Percentiles rank a stretch among this genome's conserved stretches.
Evolutionary conservation across 257 asterid species (phyloP).

Genomic region (Thymus mandschuricus): DNA sequence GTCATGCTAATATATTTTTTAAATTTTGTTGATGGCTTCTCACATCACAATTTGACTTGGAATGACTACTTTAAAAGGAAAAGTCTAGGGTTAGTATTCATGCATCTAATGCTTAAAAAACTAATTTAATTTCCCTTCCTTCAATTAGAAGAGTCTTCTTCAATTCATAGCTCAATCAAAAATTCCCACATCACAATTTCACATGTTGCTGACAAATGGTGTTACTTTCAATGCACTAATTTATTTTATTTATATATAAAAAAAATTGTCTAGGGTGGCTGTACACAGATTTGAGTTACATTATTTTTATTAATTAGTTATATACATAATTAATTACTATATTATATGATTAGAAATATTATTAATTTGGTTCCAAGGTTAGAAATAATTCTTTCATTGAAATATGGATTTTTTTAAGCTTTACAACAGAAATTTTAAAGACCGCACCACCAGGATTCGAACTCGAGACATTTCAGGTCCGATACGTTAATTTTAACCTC

Average conservation of each 20-base stretch:
- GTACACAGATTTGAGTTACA: conserved; percentile 34
- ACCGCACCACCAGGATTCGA: too few relatives aligned
- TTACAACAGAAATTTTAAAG: too few relatives aligned
- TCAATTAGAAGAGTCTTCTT: conserved; percentile 30
- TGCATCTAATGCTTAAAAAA: conserved; percentile 32
- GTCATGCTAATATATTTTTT: not conserved
- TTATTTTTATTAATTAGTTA: too few relatives aligned
- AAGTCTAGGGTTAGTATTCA: conserved; percentile 31
- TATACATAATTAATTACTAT: not conserved
- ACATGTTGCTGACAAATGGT: conserved; percentile 48
- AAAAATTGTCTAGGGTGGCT: conserved; percentile 37
- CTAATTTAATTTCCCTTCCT: conserved; percentile 32
- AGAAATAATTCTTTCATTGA: too few relatives aligned
- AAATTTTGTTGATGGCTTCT: conserved; percentile 31
- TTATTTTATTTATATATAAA: conserved; percentile 3
- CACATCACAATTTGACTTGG: conserved; percentile 23
- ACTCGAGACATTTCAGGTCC: too few relatives aligned
- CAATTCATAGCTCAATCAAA: conserved; percentile 13
- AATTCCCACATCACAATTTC: conserved; percentile 32
- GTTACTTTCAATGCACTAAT: conserved; percentile 33
- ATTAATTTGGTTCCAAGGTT: too few relatives aligned
- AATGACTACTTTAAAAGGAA: conserved; percentile 30
- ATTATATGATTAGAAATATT: too few relatives aligned
- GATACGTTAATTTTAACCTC: too few relatives aligned
- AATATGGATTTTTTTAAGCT: too few relatives aligned